These are phyloP conservation scores for Plasmodium fragile DNA, from an alignment of 169 alveolate species.

Conservation along the genomic window DNA sequence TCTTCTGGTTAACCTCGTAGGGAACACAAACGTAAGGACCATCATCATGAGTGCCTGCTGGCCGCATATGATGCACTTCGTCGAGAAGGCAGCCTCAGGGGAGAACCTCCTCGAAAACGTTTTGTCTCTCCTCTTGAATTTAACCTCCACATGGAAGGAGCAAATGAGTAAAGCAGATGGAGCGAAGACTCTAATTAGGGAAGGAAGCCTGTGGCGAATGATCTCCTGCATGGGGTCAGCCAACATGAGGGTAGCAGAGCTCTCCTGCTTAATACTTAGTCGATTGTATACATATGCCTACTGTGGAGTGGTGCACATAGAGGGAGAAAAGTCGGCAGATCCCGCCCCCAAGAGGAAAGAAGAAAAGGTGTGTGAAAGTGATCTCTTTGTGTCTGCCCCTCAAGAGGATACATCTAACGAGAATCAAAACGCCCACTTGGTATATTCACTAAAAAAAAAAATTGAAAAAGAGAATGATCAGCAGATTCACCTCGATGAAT, in stretches of 20 bases:
- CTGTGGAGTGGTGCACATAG: not conserved
- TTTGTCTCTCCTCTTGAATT: constrained; percentile 8
- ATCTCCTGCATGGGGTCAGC: not conserved
- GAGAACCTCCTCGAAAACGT: not conserved
- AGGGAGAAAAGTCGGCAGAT: not conserved
- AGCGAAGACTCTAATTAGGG: not conserved
- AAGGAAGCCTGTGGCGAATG: not conserved
- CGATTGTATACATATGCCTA: constrained; percentile 26
- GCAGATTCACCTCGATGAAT: not conserved
- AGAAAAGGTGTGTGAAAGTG: not conserved
- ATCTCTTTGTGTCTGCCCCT: not conserved
- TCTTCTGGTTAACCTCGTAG: constrained; percentile 15
- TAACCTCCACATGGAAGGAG: constrained; percentile 27
- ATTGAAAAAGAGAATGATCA: constrained; percentile 14
- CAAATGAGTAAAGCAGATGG: not conserved
- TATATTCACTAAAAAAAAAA: constrained; percentile 1
- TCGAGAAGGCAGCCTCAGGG: not conserved
- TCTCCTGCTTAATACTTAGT: not conserved
- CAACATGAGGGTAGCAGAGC: constrained; percentile 10
- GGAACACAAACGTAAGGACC: not conserved
- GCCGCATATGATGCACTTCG: constrained; percentile 8
- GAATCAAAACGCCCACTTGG: not conserved
- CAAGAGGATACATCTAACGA: not conserved
- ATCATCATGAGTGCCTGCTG: not conserved
- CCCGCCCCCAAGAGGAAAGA: not conserved